These are phyloP conservation scores for Sporothrix phasma DNA, from an alignment of 2,329 filamentous ascomycete species.

Conservation along the genomic window DNA sequence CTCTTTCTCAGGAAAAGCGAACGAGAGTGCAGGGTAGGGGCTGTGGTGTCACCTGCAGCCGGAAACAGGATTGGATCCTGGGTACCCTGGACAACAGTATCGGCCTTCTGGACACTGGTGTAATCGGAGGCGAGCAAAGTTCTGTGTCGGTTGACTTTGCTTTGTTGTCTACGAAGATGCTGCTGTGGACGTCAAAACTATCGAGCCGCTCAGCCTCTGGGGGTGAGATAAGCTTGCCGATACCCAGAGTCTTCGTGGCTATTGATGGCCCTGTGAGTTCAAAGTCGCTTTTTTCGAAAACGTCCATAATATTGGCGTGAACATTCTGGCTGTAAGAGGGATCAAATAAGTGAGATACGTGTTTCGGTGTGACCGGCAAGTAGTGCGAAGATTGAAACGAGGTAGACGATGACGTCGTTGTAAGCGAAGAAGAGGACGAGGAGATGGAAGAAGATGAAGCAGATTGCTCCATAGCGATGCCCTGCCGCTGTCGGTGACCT, in stretches of 20 bases:
- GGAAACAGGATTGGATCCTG: conserved; percentile 51
- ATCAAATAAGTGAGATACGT: background rate
- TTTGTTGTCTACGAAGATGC: background rate
- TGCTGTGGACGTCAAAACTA: conserved; percentile 31
- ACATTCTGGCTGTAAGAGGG: background rate
- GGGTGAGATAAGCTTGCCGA: conserved; percentile 52
- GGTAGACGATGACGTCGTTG: background rate
- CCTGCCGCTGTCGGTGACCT: background rate
- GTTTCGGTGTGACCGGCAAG: conserved; percentile 4
- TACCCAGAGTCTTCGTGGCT: conserved; percentile 35
- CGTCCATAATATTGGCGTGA: background rate
- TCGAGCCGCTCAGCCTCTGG: conserved; percentile 46
- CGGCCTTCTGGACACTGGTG: conserved; percentile 29
- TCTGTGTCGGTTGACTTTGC: conserved; percentile 13
- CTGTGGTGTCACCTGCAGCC: conserved; percentile 9
- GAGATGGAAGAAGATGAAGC: conserved; percentile 12
- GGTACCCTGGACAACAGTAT: background rate
- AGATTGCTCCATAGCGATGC: conserved; percentile 17
- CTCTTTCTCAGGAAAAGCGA: conserved; percentile 38
- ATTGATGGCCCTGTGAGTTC: background rate
- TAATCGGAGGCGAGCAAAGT: conserved; percentile 49
- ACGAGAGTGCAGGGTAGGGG: conserved; percentile 33
- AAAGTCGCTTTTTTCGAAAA: background rate
- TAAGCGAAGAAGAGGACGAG: conserved; percentile 4
- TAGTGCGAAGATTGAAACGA: background rate